Conservation (phyloP, 495 filamentous ascomycete species). For the Penicillium silybi region DNA sequence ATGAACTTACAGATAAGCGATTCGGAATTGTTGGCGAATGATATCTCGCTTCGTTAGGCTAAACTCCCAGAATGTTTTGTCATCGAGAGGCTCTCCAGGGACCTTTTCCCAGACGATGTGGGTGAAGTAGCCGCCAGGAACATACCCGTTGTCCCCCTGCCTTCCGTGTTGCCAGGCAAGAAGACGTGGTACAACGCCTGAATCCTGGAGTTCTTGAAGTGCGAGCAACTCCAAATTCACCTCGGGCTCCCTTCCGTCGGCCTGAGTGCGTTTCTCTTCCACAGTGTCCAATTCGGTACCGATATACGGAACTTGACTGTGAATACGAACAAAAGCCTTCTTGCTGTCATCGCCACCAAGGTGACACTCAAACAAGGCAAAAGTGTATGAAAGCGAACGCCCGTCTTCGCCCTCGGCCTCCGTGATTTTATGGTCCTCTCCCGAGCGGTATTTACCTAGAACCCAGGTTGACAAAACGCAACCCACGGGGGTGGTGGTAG, state of each 20-base stretch:
- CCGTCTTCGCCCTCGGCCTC: not conserved
- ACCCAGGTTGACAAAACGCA: too few species aligned
- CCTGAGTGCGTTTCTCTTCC: not conserved
- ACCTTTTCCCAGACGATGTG: slow-evolving; percentile 12
- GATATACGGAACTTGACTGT: slow-evolving; percentile 9
- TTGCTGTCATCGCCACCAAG: slow-evolving; percentile 1
- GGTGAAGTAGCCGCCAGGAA: slow-evolving; percentile 8
- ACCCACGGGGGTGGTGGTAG: too few species aligned
- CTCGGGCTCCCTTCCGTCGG: not conserved
- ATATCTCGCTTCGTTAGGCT: not conserved
- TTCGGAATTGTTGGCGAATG: slow-evolving; percentile 6
- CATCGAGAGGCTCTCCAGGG: slow-evolving; percentile 2
- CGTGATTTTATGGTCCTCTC: too few species aligned
- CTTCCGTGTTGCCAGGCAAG: not conserved
- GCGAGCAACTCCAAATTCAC: not conserved
- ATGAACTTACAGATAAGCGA: not conserved
- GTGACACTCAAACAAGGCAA: slow-evolving; percentile 4
- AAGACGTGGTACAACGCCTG: slow-evolving; percentile 4
- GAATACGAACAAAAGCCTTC: slow-evolving; percentile 12
- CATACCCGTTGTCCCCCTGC: slow-evolving; percentile 1
- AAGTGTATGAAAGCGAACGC: not conserved
- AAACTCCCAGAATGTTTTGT: slow-evolving; percentile 9
- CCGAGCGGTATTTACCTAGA: too few species aligned
- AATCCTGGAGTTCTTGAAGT: slow-evolving; percentile 3
- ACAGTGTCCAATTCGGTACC: not conserved